phyloP scores from a whole-genome alignment of 495 filamentous ascomycete genomes.

The Talaromyces ruber region DNA sequence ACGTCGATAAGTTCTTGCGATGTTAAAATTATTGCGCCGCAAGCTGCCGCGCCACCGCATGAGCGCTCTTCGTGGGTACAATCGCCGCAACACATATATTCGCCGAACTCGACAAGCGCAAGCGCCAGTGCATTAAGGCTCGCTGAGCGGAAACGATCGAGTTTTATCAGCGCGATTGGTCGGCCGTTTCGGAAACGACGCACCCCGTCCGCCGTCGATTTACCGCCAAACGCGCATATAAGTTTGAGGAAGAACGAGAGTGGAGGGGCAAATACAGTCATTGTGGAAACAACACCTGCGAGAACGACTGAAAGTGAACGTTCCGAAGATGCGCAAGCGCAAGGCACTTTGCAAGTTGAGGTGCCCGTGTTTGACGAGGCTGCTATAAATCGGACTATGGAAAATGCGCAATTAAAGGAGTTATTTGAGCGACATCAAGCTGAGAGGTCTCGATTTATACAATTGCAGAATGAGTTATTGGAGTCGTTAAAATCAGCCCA shows the following conservation, averaged over 20 bases:
- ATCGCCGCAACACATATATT: neutral
- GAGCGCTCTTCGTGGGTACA: neutral
- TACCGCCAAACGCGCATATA: slow-evolving; percentile 24
- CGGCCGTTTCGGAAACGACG: slow-evolving; percentile 31
- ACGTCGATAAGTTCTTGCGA: slow-evolving; percentile 36
- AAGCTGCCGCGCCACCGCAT: slow-evolving; percentile 1
- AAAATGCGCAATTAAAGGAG: slow-evolving; percentile 38
- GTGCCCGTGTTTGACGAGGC: slow-evolving; percentile 31
- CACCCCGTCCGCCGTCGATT: slow-evolving; percentile 18
- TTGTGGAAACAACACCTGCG: slow-evolving; percentile 18
- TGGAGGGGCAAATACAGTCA: slow-evolving; percentile 19
- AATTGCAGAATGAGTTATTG: slow-evolving; percentile 35
- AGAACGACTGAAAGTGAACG: neutral
- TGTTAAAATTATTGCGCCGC: slow-evolving; percentile 14
- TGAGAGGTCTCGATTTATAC: slow-evolving; percentile 50
- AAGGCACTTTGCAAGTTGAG: slow-evolving; percentile 22
- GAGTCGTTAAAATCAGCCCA: slow-evolving; percentile 24
- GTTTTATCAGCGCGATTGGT: slow-evolving; percentile 30
- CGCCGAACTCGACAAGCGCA: neutral
- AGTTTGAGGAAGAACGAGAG: slow-evolving; percentile 17
- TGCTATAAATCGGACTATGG: slow-evolving; percentile 31
- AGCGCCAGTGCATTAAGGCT: slow-evolving; percentile 18
- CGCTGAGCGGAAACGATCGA: slow-evolving; percentile 25
- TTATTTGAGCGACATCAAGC: slow-evolving; percentile 45
- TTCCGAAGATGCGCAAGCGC: neutral